Evolutionary conservation across 2,329 filamentous ascomycete genomes (phyloP).

Genomic region (Coccinonectria pachysandricola): DNA sequence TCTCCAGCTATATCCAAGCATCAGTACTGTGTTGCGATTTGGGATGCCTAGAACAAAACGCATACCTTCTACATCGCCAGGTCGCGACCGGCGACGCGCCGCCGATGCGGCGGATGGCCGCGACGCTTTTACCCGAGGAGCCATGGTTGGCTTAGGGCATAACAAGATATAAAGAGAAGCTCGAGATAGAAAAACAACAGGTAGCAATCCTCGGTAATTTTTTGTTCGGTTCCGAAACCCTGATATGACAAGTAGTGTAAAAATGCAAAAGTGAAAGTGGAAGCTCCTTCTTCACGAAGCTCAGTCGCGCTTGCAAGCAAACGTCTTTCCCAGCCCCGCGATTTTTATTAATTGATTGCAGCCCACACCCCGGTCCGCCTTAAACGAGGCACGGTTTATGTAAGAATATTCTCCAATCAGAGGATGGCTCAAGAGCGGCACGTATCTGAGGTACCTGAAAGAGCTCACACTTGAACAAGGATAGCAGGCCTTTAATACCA

Average conservation of each 20-base stretch:
- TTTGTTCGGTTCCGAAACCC: no score
- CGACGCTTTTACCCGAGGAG: conserved; percentile 10
- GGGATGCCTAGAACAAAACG: not conserved
- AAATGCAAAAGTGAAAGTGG: no score
- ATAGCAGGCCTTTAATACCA: no score
- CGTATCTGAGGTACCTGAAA: no score
- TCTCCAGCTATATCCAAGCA: conserved; percentile 51
- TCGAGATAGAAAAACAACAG: no score
- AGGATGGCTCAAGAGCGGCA: no score
- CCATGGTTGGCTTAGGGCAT: conserved; percentile 12
- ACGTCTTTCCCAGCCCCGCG: conserved; percentile 19
- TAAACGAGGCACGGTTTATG: no score
- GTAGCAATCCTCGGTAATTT: no score
- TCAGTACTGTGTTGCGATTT: conserved; percentile 10
- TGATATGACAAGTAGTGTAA: no score
- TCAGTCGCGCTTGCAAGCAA: conserved; percentile 3
- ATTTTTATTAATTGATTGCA: conserved; percentile 18
- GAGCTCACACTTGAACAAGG: no score
- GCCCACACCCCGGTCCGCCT: conserved; percentile 5
- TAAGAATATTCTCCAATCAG: no score
- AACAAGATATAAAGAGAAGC: no score
- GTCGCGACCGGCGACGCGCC: conserved; percentile 20
- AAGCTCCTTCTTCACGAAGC: conserved; percentile 1
- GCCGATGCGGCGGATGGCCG: conserved; percentile 9
- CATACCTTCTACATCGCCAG: conserved; percentile 33